Evolutionary conservation across 2,329 filamentous ascomycete genomes (phyloP).

Genomic region (Stemphylium beticola): DNA sequence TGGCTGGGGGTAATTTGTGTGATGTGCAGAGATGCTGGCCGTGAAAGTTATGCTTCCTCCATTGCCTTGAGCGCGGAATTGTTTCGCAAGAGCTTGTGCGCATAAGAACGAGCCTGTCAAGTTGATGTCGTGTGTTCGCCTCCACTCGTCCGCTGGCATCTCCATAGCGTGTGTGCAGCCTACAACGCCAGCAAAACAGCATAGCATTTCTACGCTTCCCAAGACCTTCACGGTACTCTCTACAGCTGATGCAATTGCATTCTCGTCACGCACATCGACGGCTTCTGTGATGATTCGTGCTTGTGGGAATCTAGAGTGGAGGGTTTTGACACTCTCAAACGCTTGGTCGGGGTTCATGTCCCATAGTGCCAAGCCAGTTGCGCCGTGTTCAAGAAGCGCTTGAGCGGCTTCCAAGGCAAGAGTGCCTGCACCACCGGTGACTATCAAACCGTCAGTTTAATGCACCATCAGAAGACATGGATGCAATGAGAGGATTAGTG

Average conservation of each 20-base stretch:
- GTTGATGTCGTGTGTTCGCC: slow-evolving; percentile 72
- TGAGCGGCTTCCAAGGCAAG: slow-evolving; percentile 64
- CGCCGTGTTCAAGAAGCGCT: slow-evolving; percentile 73
- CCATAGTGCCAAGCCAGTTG: slow-evolving; percentile 64
- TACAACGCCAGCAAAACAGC: slow-evolving; percentile 73
- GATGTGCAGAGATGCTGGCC: slow-evolving; percentile 71
- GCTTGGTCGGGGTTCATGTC: slow-evolving; percentile 60
- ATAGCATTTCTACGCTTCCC: slow-evolving; percentile 62
- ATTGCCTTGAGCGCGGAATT: slow-evolving; percentile 46
- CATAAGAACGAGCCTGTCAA: slow-evolving; percentile 73
- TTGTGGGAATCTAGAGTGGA: slow-evolving; percentile 62
- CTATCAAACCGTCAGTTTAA: slow-evolving; percentile 31
- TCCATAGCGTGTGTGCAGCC: slow-evolving; percentile 66
- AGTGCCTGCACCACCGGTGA: slow-evolving; percentile 72
- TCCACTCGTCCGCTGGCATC: slow-evolving; percentile 65
- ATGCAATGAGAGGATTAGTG: slow-evolving; percentile 1
- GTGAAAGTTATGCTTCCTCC: slow-evolving; percentile 71
- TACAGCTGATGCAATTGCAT: slow-evolving; percentile 51
- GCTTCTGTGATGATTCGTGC: slow-evolving; percentile 57
- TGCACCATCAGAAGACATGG: not conserved
- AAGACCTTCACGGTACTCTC: slow-evolving; percentile 51
- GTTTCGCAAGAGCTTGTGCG: slow-evolving; percentile 67
- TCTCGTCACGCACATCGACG: slow-evolving; percentile 66
- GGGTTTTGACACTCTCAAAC: slow-evolving; percentile 51
- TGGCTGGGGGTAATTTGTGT: slow-evolving; percentile 74